phyloP scores from a whole-genome alignment of 1,139 yeast genomes.

The Sugiyamaella japonica region DNA sequence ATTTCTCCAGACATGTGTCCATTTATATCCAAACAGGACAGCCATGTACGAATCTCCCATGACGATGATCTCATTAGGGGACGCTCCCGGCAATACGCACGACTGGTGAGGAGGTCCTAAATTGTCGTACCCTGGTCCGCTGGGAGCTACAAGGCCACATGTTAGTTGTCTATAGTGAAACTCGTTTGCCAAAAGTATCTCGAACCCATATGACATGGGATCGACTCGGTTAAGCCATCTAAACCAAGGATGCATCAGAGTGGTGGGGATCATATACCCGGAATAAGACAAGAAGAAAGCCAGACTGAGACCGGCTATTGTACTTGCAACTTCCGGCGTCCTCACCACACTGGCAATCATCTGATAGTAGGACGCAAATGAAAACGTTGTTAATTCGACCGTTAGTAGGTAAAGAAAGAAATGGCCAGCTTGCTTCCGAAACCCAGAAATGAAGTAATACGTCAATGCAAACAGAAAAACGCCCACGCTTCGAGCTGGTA shows the following conservation, averaged over 20 bases:
- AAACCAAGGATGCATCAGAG: slow-evolving; percentile 63
- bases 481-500: slow-evolving; percentile 54
- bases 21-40: slow-evolving; percentile 45
- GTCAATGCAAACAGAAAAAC: slow-evolving; percentile 49
- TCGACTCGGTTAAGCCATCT: slow-evolving; percentile 61
- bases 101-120: slow-evolving; percentile 46
- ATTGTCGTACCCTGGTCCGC: slow-evolving; percentile 52
- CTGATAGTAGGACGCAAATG: slow-evolving; percentile 60
- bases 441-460: slow-evolving; percentile 58
- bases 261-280: slow-evolving; percentile 60
- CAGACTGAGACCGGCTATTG: slow-evolving; percentile 58
- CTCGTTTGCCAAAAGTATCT: slow-evolving; percentile 57
- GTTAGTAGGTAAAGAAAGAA: slow-evolving; percentile 58
- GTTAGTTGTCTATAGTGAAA: slow-evolving; percentile 52
- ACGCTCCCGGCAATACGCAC: slow-evolving; percentile 52
- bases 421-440: slow-evolving; percentile 59
- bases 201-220: slow-evolving; percentile 59
- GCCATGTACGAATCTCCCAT: slow-evolving; percentile 52
- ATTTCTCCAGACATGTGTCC: slow-evolving; percentile 64
- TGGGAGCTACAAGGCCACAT: slow-evolving; percentile 50
- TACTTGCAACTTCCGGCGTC: slow-evolving; percentile 58
- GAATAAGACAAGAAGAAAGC: slow-evolving; percentile 56
- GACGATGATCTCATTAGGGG: slow-evolving; percentile 48
- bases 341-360: slow-evolving; percentile 58
- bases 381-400: slow-evolving; percentile 49